A percentile compares a stretch with the other conserved stretches of the same genome.
phyloP scores from a whole-genome alignment of 352 stramenopile species.

The Peronospora farinosa region DNA sequence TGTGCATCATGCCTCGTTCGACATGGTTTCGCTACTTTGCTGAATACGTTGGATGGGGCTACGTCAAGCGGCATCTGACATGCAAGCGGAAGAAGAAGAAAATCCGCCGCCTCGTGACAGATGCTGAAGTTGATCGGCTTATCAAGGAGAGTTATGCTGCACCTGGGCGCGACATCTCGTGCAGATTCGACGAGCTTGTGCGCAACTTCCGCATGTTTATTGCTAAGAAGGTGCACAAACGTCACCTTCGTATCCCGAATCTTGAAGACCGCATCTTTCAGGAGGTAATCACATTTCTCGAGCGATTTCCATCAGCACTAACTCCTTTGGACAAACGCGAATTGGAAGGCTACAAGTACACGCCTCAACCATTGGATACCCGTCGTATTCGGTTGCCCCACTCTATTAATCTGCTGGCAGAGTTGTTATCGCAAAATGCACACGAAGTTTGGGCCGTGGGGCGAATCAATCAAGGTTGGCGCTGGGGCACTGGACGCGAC shows the following conservation, averaged over 20 bases:
- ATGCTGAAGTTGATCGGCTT: conserved; percentile 58
- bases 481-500: conserved; percentile 53
- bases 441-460: conserved; percentile 80
- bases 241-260: conserved; percentile 46
- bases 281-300: conserved; percentile 71
- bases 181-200: conserved; percentile 74
- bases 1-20: conserved; percentile 46
- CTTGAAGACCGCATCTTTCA: conserved; percentile 62
- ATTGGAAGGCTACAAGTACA: conserved; percentile 78
- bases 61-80: conserved; percentile 34
- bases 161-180: conserved; percentile 61
- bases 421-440: conserved; percentile 68
- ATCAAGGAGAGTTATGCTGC: conserved; percentile 57
- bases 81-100: conserved; percentile 43
- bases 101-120: conserved; percentile 46
- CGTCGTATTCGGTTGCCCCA: conserved; percentile 52
- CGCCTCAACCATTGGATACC: conserved; percentile 57
- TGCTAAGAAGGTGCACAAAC: conserved; percentile 64
- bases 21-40: conserved; percentile 60
- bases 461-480: conserved; percentile 62
- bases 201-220: conserved; percentile 81
- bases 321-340: conserved; percentile 71
- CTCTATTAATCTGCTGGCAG: conserved; percentile 51
- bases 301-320: conserved; percentile 63
- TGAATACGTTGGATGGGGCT: conserved; percentile 45